phyloP scores from a whole-genome alignment of 2,329 filamentous ascomycete species.

The Phyllosticta citrichinensis region DNA sequence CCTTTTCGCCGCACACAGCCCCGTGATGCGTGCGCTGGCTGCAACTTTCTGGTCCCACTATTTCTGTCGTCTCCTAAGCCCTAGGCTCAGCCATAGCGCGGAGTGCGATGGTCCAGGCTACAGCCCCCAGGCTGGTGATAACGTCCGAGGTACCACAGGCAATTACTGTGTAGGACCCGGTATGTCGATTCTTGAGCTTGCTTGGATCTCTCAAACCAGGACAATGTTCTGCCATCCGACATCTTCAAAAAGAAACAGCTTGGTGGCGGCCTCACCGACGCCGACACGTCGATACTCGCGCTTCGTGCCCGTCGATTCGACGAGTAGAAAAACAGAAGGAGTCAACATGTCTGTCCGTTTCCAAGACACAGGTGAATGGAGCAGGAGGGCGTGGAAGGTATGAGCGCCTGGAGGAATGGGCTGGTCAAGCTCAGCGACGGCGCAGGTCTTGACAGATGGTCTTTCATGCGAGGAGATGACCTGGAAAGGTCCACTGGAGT shows the following conservation, averaged over 20 bases:
- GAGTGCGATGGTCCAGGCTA: no score
- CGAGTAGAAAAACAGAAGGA: not conserved
- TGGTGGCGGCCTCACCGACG: not conserved
- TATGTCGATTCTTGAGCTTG: no score
- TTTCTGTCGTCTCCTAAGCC: no score
- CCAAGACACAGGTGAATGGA: not conserved
- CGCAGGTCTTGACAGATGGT: not conserved
- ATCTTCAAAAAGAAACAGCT: not conserved
- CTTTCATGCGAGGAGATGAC: not conserved
- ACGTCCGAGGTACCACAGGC: no score
- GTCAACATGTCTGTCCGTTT: not conserved
- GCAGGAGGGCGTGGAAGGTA: not conserved
- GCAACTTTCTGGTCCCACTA: no score
- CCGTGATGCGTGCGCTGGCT: no score
- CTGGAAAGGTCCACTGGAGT: not conserved
- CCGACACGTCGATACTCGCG: not conserved
- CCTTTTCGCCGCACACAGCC: no score
- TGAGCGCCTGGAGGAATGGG: not conserved
- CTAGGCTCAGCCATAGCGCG: no score
- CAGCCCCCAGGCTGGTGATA: no score
- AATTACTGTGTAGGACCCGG: no score
- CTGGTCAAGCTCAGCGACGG: not conserved
- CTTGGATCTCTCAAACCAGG: not conserved
- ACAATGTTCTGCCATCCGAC: not conserved
- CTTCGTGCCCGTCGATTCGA: not conserved